Conservation (phyloP, 805 yeast species). For the Cyberlindnera nakhonratchasimensis region DNA sequence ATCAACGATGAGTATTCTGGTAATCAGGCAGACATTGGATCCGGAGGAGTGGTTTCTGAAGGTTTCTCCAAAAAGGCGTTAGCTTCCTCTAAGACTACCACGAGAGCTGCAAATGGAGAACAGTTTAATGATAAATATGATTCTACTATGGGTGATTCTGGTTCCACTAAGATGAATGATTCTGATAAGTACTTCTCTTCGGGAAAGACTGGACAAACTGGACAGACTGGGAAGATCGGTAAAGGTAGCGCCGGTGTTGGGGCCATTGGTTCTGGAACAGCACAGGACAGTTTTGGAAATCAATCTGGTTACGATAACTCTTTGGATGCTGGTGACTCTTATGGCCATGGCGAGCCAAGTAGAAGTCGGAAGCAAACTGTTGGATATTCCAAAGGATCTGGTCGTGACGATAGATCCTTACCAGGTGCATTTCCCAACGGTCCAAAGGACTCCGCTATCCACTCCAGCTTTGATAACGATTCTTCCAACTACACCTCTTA, state of each 20-base stretch:
- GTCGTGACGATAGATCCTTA: constrained; percentile 4
- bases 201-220: neutral
- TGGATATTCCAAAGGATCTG: too few relatives aligned
- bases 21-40: neutral
- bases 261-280: too few relatives aligned
- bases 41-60: too few relatives aligned
- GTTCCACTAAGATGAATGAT: neutral
- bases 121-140: constrained; percentile 11
- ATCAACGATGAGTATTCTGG: neutral
- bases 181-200: neutral
- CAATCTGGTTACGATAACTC: too few relatives aligned
- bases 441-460: neutral
- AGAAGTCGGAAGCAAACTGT: constrained; percentile 20
- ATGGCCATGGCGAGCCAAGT: constrained; percentile 1
- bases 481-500: constrained; percentile 7
- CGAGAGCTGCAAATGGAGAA: constrained; percentile 1
- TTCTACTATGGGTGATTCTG: constrained; percentile 5
- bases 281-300: too few relatives aligned
- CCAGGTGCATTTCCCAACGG: constrained; percentile 15
- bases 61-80: constrained; percentile 9
- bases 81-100: constrained; percentile 1
- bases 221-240: neutral
- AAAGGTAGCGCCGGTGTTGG: constrained; percentile 2
- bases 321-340: too few relatives aligned
- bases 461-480: too few relatives aligned